Evolutionary conservation across 2,329 filamentous ascomycete genomes (phyloP).

Genomic region (Colletotrichum viniferum): DNA sequence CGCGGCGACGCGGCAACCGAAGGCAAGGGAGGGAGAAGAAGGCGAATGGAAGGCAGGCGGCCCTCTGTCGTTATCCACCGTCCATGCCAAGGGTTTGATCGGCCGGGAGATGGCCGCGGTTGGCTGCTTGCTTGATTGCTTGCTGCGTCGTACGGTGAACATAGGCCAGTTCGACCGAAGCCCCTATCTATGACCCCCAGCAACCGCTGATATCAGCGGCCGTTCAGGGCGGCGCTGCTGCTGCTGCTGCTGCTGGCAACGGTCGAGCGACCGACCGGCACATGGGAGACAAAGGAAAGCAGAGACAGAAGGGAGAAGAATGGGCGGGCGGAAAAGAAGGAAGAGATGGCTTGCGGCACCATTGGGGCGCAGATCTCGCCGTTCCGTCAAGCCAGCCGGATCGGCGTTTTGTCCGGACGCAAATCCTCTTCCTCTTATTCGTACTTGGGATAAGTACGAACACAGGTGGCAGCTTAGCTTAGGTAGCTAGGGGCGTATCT

Average conservation of each 20-base stretch:
- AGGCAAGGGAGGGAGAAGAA: not conserved
- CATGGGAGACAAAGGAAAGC: not conserved
- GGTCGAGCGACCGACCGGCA: not conserved
- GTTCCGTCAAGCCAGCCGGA: not conserved
- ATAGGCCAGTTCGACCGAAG: not conserved
- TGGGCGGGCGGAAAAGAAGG: not conserved
- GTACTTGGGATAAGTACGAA: not conserved
- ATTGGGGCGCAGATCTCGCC: not conserved
- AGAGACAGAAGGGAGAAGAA: not conserved
- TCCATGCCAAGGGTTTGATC: not conserved
- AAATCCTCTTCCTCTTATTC: not conserved
- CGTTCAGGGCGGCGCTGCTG: not conserved
- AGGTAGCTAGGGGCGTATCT: not conserved
- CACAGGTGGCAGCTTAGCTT: not conserved
- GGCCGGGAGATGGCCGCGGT: not conserved
- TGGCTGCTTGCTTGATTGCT: not conserved
- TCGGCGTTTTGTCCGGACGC: not conserved
- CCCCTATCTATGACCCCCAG: not conserved
- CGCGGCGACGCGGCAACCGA: constrained; percentile 33
- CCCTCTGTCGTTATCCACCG: not conserved
- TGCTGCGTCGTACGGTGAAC: not conserved
- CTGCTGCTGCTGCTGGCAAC: not conserved
- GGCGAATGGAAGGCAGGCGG: not conserved
- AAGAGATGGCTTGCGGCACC: not conserved
- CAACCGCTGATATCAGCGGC: not conserved